Percentiles rank a stretch among this genome's conserved stretches.
phyloP scores from a whole-genome alignment of 1,139 yeast genomes.

The Sugiyamaella grinbergsii region DNA sequence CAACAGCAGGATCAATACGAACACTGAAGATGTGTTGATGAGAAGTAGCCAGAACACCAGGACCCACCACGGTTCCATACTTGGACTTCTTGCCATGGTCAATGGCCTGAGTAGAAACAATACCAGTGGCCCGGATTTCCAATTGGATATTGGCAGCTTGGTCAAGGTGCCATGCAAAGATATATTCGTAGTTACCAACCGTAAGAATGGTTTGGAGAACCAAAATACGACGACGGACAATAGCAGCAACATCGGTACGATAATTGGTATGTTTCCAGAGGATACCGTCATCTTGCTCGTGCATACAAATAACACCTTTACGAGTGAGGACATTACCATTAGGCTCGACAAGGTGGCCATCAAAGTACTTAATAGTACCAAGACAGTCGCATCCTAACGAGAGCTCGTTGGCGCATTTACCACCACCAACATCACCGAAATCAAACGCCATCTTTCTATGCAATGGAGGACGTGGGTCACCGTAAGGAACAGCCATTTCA shows the following conservation, averaged over 20 bases:
- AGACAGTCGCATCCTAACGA: constrained; percentile 86
- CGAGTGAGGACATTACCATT: constrained; percentile 66
- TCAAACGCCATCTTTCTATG: constrained; percentile 93
- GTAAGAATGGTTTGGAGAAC: constrained; percentile 86
- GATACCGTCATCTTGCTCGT: constrained; percentile 84
- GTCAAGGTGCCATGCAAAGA: constrained; percentile 73
- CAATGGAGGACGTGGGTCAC: constrained; percentile 87
- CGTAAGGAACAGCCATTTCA: constrained; percentile 93
- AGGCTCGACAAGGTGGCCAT: constrained; percentile 61
- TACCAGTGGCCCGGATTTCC: constrained; percentile 89
- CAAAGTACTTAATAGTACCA: constrained; percentile 81
- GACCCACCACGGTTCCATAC: constrained; percentile 85
- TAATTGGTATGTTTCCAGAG: constrained; percentile 83
- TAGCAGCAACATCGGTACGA: constrained; percentile 71
- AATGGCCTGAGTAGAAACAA: constrained; percentile 67
- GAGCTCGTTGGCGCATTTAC: constrained; percentile 73
- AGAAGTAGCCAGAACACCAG: constrained; percentile 84
- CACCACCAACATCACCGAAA: constrained; percentile 90
- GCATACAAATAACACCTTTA: constrained; percentile 83
- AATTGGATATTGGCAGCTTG: constrained; percentile 82
- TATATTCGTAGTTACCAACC: constrained; percentile 88
- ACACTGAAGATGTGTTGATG: constrained; percentile 86
- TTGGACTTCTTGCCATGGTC: constrained; percentile 73
- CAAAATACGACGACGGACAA: constrained; percentile 83
- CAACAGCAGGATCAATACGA: constrained; percentile 83